Percentiles rank a stretch among this genome's conserved stretches.
phyloP scores from a whole-genome alignment of 2,329 filamentous ascomycete species.

The Endoconidiophora polonica region DNA sequence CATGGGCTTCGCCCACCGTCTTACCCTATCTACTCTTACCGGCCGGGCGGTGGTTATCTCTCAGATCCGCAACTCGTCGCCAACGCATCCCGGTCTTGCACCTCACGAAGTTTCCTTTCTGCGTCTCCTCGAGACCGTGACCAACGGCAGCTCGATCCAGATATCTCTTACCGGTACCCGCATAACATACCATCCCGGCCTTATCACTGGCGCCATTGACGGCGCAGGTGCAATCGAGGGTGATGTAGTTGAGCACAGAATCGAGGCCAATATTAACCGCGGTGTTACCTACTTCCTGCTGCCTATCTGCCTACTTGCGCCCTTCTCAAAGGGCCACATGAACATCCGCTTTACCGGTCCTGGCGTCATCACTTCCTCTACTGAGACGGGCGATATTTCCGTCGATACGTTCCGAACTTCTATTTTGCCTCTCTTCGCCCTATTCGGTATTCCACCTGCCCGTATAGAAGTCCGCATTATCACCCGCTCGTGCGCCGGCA shows the following conservation, averaged over 20 bases:
- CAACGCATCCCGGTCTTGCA: slow-evolving; percentile 73
- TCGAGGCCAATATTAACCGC: slow-evolving; percentile 60
- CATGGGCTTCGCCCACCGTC: slow-evolving; percentile 63
- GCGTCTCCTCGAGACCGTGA: slow-evolving; percentile 82
- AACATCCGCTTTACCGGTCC: slow-evolving; percentile 81
- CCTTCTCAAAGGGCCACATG: slow-evolving; percentile 81
- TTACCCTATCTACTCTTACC: slow-evolving; percentile 80
- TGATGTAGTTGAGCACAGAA: slow-evolving; percentile 64
- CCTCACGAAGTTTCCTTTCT: slow-evolving; percentile 92
- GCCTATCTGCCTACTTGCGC: slow-evolving; percentile 74
- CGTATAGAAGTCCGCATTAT: slow-evolving; percentile 77
- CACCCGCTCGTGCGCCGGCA: slow-evolving; percentile 60
- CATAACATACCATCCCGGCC: slow-evolving; percentile 75
- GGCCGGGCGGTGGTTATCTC: slow-evolving; percentile 82
- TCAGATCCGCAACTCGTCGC: slow-evolving; percentile 75
- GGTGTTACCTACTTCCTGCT: slow-evolving; percentile 87
- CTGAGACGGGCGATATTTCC: slow-evolving; percentile 69
- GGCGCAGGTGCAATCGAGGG: slow-evolving; percentile 53
- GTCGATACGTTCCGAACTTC: slow-evolving; percentile 89
- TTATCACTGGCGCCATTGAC: slow-evolving; percentile 72
- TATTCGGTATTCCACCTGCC: slow-evolving; percentile 66
- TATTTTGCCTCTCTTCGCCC: slow-evolving; percentile 73
- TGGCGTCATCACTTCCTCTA: slow-evolving; percentile 81
- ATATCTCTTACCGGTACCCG: slow-evolving; percentile 94
- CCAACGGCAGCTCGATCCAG: slow-evolving; percentile 87